Evolutionary conservation across 805 yeast genomes (phyloP), one percentile per base, ranked within the genome.

Genomic region (Wickerhamiella kurtzmanii): DNA sequence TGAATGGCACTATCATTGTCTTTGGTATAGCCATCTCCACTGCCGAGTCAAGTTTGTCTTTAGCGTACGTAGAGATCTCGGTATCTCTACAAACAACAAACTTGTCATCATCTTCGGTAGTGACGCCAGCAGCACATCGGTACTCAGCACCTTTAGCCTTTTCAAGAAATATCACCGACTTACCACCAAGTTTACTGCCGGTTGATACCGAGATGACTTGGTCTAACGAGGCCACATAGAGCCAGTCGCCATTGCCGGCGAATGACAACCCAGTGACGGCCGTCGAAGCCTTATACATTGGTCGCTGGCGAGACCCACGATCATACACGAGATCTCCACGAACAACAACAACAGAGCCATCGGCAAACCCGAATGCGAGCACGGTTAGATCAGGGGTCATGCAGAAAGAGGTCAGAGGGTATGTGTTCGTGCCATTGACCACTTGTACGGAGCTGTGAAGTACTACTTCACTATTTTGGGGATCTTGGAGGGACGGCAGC

Each of bases 261-360:
- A 88, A 75, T 22, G 74, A 73, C 1, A 89, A 64, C 0, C 84
- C 81, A 0, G 97, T 89, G 17, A 92, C 73, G 1, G 96, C 95
- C 43, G 85, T 92, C 1, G 55, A 37, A 2, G 71, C 65, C 49
- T 81, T 84, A 59, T 79, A 84, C 1, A 88, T 78, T 0, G 81
- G 61, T 22, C 96, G 68, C 57, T 89, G 97, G 53, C 92, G 75
- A 8, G 95, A 78, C 0, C 97, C 97, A 49, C 95, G 68, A 59
- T 92, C 98, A 55, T 87, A 76, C 4, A 85, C 54, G 28, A 92
- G 62, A 61, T 92, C 97, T 6, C 98, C 98, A 51, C 97, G 67
- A 0, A 88, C 75, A 4, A 88, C 65, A 2, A 88, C 67, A 2
- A 88, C 86, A 18, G 77, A 71, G 2, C 98, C 98, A 61, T 87